These are phyloP conservation scores for Globomyces pollinis-pini DNA, from an alignment of 192 early-diverging fungal genomes.

Conservation along the genomic window DNA sequence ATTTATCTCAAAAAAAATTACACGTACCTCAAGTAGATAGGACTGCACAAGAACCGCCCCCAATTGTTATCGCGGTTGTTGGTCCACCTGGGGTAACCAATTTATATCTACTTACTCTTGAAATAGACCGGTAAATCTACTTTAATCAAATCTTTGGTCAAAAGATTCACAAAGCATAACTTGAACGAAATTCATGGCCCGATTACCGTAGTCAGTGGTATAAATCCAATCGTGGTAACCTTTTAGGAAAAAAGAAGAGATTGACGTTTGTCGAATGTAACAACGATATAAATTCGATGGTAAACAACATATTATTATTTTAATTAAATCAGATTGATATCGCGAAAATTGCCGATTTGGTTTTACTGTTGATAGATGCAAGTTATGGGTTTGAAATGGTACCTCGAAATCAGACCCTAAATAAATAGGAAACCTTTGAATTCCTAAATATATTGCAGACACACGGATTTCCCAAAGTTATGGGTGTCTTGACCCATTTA, in stretches of 20 bases:
- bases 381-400: slow-evolving; percentile 99
- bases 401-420: too few relatives aligned
- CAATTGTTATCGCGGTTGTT: slow-evolving; percentile 89
- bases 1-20: slow-evolving; percentile 79
- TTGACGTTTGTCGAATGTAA: slow-evolving; percentile 96
- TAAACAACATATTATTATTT: too few relatives aligned
- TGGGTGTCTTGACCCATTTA: slow-evolving; percentile 95
- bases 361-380: slow-evolving; percentile 91
- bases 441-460: slow-evolving; percentile 95
- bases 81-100: slow-evolving; percentile 77
- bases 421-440: slow-evolving; percentile 99
- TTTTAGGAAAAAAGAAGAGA: slow-evolving; percentile 73
- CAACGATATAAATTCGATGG: slow-evolving; percentile 97
- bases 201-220: slow-evolving; percentile 90
- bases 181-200: slow-evolving; percentile 88
- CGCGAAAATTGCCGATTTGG: slow-evolving; percentile 93
- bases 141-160: slow-evolving; percentile 92
- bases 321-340: too few relatives aligned
- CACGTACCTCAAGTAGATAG: slow-evolving; percentile 96
- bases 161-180: slow-evolving; percentile 91
- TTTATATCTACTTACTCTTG: too few relatives aligned
- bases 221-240: slow-evolving; percentile 13
- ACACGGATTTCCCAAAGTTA: slow-evolving; percentile 95
- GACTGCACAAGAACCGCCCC: slow-evolving; percentile 82
- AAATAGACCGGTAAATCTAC: slow-evolving; percentile 88